Base-by-base conservation (phyloP, 1,284 basidiomycete species). In the Malassezia cuniculi region DNA sequence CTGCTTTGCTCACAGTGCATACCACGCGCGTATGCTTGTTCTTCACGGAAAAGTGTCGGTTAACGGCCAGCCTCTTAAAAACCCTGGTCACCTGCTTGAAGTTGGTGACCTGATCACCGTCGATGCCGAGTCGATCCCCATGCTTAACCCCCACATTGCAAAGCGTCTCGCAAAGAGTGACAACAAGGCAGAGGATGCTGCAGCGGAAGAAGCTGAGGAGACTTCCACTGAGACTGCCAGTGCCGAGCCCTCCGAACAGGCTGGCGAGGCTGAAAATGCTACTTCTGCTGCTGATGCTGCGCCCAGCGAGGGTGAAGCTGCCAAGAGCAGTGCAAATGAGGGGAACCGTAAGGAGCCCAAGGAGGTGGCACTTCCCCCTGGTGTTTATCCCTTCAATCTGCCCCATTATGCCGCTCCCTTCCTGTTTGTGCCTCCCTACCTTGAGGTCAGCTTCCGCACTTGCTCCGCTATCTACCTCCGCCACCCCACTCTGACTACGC, bases 51-150 rank as follows among this genome's bases (percentile, higher is more conserved):
- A 82, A 48, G 86, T 99, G 21, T 71, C 78, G 61, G 71, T 99
- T 19, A 97, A 99, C 57, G 93, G 93, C 3, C 36, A 50, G 20
- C 51, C 93, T 84, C 78, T 85, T 57, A 74, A 73, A 44, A 79
- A 90, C 57, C 77, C 87, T 18, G 90, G 89, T 62, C 81, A 80
- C n/a, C 78, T 85, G 39, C 73, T 97, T 17, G 80, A 85, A 31
- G 89, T 89, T 1, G 89, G 90, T 16, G 93, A 99, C 69, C 78
- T 97, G 75, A 76, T 95, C 43, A 78, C 84, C 11, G 82, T 97
- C 25, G 76, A 90, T 52, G 86, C 89, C 0, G 65, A 69, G 10
- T 78, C 80, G 5, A 83, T 97, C 26, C 75, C 78, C 9, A 82
- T 93, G 71, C 53, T 65, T 3, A 48, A 49, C 39, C 27, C 50